Evolutionary conservation across 2,329 filamentous ascomycete genomes (phyloP), one percentile per base, ranked within the genome.

Genomic region (Diaporthe sp.): DNA sequence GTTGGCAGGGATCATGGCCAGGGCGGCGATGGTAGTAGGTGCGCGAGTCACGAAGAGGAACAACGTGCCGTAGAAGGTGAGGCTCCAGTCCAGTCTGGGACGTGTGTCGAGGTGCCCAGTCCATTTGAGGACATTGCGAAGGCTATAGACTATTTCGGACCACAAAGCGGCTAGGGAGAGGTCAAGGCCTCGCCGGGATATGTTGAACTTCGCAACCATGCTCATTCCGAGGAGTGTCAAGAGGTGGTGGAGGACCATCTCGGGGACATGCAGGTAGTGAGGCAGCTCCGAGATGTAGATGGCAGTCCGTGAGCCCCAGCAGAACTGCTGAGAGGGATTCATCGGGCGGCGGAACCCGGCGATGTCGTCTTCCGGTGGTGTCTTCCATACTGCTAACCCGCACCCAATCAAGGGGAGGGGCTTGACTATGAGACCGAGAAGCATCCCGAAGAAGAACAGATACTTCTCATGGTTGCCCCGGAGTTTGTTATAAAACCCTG

Each of bases 161-260:
- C 75, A 53, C n/a, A 80, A 73, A 20, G 76, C 74, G 10, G 74
- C 78, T 67, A 79, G 75, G 15, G 75, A 53, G n/a, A 80, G 55
- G 55, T 80, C 79, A 31, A 79, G 60, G 39, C 76, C 73, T 6
- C 79, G 75, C 17, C 77, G 78, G 3, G 78, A 78, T 15, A 75
- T 55, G 53, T 77, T 75, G 73, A 74, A 79, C 37, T 39, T 49
- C 37, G 75, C 55, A 15, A 80, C 68, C 15, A 74, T 34, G 10
- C 65, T 58, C 77, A 79, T 79, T 61, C 58, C 72, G 20, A 75
- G 60, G 63, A 80, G 73, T 67, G 75, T 72, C 17, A 80, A 75
- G 13, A 76, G 42, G 63, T 80, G 79, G 55, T 80, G 79, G 5
- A 79, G 73, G n/a, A 78, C 31, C 28, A 80, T 76, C 76, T 80